Percentiles rank a stretch among this genome's conserved stretches.
Conservation (phyloP, 352 stramenopile genomes). For the Elongisporangium undulatum region DNA sequence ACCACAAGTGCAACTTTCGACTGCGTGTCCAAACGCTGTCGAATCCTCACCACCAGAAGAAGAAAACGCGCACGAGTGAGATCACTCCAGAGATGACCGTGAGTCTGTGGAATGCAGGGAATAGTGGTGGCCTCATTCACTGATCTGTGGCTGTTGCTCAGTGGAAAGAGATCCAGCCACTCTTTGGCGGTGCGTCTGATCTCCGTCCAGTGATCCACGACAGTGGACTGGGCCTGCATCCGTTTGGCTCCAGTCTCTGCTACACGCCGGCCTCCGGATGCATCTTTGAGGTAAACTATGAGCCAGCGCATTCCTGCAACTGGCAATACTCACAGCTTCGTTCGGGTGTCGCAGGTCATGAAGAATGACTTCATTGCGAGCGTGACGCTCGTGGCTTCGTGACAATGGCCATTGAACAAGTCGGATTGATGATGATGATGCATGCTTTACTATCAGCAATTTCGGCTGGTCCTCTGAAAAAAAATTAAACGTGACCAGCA, state of each 20-base stretch:
- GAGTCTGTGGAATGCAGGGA: too few species aligned
- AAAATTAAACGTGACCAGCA: not conserved
- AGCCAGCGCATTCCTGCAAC: too few species aligned
- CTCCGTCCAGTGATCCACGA: conserved; percentile 73
- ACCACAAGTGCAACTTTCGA: conserved; percentile 85
- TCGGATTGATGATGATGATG: not conserved
- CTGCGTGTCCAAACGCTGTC: conserved; percentile 45
- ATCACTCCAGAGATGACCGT: conserved; percentile 72
- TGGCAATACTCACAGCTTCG: too few species aligned
- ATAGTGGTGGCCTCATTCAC: too few species aligned
- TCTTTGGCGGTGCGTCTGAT: conserved; percentile 42
- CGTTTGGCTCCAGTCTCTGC: conserved; percentile 75
- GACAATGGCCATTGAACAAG: not conserved
- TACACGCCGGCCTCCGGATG: conserved; percentile 70
- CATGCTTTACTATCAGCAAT: not conserved
- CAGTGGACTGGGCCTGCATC: conserved; percentile 67
- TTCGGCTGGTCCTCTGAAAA: not conserved
- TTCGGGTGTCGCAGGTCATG: conserved; percentile 31
- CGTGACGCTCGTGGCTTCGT: conserved; percentile 45
- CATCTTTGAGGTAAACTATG: conserved; percentile 52
- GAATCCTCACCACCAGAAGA: conserved; percentile 33
- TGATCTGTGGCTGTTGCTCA: conserved; percentile 10
- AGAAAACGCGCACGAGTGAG: conserved; percentile 35
- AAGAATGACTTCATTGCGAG: conserved; percentile 76
- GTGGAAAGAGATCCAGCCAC: conserved; percentile 67